These are phyloP conservation scores for Kuraishia floccosa DNA, from an alignment of 805 yeast species.

Conservation along the genomic window DNA sequence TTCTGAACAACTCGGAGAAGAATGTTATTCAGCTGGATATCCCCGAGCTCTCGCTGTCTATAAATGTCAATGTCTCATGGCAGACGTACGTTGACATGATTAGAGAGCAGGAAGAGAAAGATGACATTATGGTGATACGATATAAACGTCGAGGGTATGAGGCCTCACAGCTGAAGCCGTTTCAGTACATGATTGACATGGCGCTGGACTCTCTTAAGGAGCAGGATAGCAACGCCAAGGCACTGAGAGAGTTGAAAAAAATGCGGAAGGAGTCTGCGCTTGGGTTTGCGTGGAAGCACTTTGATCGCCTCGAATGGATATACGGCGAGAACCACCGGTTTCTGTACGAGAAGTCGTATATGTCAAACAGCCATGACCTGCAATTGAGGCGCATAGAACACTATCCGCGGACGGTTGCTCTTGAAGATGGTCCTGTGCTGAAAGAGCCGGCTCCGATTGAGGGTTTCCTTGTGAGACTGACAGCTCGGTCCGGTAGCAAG, in stretches of 20 bases:
- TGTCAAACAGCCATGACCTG: slow-evolving; percentile 35
- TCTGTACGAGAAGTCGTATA: slow-evolving; percentile 30
- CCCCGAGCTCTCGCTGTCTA: no score
- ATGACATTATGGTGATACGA: no score
- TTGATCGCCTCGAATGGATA: slow-evolving; percentile 70
- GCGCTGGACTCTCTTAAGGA: slow-evolving; percentile 13
- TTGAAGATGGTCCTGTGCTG: slow-evolving; percentile 10
- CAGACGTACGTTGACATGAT: no score
- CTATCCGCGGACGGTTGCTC: slow-evolving; percentile 19
- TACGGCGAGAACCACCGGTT: slow-evolving; percentile 30
- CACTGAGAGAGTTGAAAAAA: slow-evolving; percentile 14
- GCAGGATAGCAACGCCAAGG: not conserved
- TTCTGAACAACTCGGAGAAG: slow-evolving; percentile 6
- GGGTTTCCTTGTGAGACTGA: slow-evolving; percentile 60
- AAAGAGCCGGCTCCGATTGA: slow-evolving; percentile 69
- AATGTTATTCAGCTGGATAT: not conserved
- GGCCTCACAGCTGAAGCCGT: no score
- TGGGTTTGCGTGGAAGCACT: slow-evolving; percentile 54
- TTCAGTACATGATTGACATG: slow-evolving; percentile 20
- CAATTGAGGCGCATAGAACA: slow-evolving; percentile 44
- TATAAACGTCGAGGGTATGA: no score
- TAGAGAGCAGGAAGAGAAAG: no score
- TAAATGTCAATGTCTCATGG: no score
- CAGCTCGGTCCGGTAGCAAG: slow-evolving; percentile 34
- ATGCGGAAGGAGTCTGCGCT: slow-evolving; percentile 15